Percentiles rank a stretch among this genome's conserved stretches.
These are phyloP conservation scores for Fusarium heterosporum DNA, from an alignment of 2,329 filamentous ascomycete species.

Conservation along the genomic window DNA sequence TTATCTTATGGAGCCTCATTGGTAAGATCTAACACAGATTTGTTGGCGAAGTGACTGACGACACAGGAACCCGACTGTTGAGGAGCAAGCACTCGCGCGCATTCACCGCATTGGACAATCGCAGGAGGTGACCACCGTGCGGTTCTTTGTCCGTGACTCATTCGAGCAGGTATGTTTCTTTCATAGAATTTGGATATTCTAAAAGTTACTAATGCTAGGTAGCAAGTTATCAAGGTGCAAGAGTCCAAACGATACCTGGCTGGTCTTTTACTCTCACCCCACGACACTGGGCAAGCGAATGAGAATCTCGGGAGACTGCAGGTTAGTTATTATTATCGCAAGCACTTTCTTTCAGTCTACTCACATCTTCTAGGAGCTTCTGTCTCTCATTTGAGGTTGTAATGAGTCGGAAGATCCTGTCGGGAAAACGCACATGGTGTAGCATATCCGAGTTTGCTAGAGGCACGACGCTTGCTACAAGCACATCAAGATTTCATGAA, in stretches of 20 bases:
- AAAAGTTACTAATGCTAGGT: background rate
- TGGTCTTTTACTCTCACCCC: conserved; percentile 5
- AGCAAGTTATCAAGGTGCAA: conserved; percentile 32
- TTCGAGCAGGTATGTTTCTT: conserved; percentile 51
- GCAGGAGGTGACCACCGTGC: conserved; percentile 52
- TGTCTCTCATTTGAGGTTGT: conserved; percentile 1
- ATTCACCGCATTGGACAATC: conserved; percentile 54
- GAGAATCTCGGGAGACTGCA: conserved; percentile 6
- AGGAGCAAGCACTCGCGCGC: conserved; percentile 58
- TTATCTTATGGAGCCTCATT: conserved; percentile 65
- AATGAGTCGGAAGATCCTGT: background rate
- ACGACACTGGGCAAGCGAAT: background rate
- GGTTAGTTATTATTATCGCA: background rate
- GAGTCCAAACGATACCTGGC: conserved; percentile 30
- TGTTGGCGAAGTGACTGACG: background rate
- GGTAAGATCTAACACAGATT: conserved; percentile 36
- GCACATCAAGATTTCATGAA: no score
- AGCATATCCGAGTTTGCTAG: no score
- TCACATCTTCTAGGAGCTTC: background rate
- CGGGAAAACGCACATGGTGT: no score
- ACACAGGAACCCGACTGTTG: conserved; percentile 56
- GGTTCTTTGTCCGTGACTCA: conserved; percentile 53
- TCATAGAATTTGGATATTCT: fast-evolving
- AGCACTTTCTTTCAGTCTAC: fast-evolving
- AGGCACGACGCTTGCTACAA: no score